These are phyloP conservation scores for Blastobotrys indianensis DNA, from an alignment of 1,139 yeast species.

Conservation along the genomic window DNA sequence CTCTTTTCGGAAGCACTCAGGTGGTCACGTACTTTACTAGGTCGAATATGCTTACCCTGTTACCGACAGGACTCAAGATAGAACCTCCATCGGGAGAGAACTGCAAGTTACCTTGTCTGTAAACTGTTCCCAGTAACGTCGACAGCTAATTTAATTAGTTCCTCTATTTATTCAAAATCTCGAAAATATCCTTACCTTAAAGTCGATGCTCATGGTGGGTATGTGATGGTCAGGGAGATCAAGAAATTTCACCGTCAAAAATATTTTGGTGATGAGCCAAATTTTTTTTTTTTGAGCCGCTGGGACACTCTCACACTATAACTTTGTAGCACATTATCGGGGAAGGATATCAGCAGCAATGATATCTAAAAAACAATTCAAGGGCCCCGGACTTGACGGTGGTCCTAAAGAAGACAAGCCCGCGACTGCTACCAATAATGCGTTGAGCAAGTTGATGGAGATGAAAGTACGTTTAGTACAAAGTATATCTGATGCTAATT, in stretches of 20 bases:
- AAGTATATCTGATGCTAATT: neutral
- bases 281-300: conserved; percentile 4
- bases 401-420: too few species aligned
- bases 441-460: conserved; percentile 63
- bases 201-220: conserved; percentile 27
- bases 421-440: conserved; percentile 21
- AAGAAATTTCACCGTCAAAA: conserved; percentile 4
- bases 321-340: neutral
- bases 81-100: conserved; percentile 83
- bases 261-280: conserved; percentile 4
- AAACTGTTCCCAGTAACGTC: conserved; percentile 89
- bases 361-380: neutral
- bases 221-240: neutral
- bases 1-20: neutral
- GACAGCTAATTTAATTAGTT: conserved; percentile 46
- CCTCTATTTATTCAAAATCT: neutral
- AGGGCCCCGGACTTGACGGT: neutral
- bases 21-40: conserved; percentile 43
- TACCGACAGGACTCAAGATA: conserved; percentile 88
- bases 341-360: neutral
- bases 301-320: neutral
- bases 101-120: conserved; percentile 82
- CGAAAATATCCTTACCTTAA: conserved; percentile 20
- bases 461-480: conserved; percentile 45
- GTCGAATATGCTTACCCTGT: conserved; percentile 85